A percentile compares a stretch with the other conserved stretches of the same genome.
These are phyloP conservation scores for Periconia digitata DNA, from an alignment of 2,329 filamentous ascomycete species.

Conservation along the genomic window DNA sequence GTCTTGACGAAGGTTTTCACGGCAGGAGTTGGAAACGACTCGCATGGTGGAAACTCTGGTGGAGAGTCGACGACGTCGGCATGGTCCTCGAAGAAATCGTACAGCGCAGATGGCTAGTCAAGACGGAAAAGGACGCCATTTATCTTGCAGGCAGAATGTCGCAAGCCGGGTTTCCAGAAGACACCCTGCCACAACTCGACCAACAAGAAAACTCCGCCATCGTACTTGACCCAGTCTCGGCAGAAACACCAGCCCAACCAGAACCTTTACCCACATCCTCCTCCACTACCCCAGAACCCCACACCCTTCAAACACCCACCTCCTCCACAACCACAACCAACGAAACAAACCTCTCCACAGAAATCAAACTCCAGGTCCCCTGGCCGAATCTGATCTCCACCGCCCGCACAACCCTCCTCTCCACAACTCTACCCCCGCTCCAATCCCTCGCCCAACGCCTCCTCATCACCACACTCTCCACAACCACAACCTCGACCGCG, in stretches of 20 bases:
- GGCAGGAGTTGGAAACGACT: slow-evolving; percentile 78
- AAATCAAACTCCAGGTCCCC: slow-evolving; percentile 41
- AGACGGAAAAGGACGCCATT: slow-evolving; percentile 78
- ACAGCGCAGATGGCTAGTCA: slow-evolving; percentile 72
- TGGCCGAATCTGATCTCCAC: slow-evolving; percentile 78
- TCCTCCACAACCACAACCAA: slow-evolving; percentile 9
- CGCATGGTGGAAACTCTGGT: slow-evolving; percentile 93
- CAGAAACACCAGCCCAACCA: not conserved
- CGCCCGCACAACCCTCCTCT: slow-evolving; percentile 58
- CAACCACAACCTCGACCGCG: slow-evolving; percentile 60
- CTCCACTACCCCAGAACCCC: slow-evolving; percentile 12
- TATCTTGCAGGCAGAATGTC: slow-evolving; percentile 78
- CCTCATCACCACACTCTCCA: slow-evolving; percentile 73
- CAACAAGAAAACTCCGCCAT: too few relatives aligned
- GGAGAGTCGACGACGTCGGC: slow-evolving; percentile 88
- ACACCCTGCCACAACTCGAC: slow-evolving; percentile 10
- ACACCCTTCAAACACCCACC: not conserved
- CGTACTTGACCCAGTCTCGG: not conserved
- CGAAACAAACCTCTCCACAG: slow-evolving; percentile 26
- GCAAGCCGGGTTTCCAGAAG: slow-evolving; percentile 58
- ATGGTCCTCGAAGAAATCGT: slow-evolving; percentile 82
- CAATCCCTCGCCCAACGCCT: slow-evolving; percentile 50
- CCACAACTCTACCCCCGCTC: slow-evolving; percentile 45
- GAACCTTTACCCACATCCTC: not conserved
- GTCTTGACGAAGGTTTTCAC: slow-evolving; percentile 76